Evolutionary conservation across 805 yeast species (phyloP), one percentile per base, ranked within the genome.

Genomic region (Ogataea salicorniae): DNA sequence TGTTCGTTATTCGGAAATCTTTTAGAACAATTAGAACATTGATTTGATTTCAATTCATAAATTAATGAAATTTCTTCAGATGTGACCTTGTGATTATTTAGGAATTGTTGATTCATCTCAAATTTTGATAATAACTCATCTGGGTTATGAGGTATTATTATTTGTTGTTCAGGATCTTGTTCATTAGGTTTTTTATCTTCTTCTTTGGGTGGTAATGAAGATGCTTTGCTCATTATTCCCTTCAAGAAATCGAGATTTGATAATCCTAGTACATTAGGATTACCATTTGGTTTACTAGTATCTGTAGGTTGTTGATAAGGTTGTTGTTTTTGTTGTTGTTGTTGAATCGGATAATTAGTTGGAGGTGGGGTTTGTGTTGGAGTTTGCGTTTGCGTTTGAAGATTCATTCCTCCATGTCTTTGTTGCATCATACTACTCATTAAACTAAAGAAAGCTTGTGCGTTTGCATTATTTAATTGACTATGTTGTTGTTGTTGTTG

Each of bases 21-120:
- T 63, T 87, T 87, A 22, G 97, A 95, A 69, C 99, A 94, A 17
- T 83, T 81, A 15, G 87, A 79, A 70, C 99, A 94, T 65, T 89
- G 92, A 52, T 85, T 78, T 3, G 94, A 81, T 57, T 83, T 79
- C 26, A 69, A 65, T n/a, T 71, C 79, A 61, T 78, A 85, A 34
- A 84, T 68, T 46, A 63, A 59, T n/a, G 58, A 57, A n/a, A 68
- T 55, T 37, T 66, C 70, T 5, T 55, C 59, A 6, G 42, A 50
- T 1, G 72, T 60, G 5, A 74, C 70, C 35, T 52, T 62, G 52
- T 72, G 72, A 35, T 57, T 57, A 26, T 61, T 62, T 31, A 79
- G 57, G 47, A 75, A 74, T 11, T 57, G 50, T 55, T 76, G 66
- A 45, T 49, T 48, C n/a, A 65, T 41, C 37, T 55, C 57, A 43